Conservation (phyloP, 352 stramenopile genomes). For the Phytophthora sansomeana region DNA sequence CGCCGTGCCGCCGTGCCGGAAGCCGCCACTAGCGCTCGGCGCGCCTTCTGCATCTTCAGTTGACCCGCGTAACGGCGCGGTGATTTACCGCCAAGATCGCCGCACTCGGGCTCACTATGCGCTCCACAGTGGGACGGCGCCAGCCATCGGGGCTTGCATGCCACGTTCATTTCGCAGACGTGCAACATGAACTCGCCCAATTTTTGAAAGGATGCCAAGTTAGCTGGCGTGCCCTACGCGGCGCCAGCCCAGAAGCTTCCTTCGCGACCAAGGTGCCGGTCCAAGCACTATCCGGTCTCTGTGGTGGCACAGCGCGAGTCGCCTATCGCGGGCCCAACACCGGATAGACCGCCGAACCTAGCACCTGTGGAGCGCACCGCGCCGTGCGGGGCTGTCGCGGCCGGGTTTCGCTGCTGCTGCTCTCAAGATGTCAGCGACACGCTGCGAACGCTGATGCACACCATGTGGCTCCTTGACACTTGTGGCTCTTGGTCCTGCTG, state of each 20-base stretch:
- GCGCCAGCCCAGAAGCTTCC: conserved; percentile 39
- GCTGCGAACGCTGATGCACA: conserved; percentile 33
- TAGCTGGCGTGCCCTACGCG: conserved; percentile 34
- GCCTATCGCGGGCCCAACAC: conserved; percentile 32
- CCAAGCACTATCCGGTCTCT: conserved; percentile 31
- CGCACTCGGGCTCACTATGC: background rate
- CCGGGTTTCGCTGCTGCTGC: conserved; percentile 24
- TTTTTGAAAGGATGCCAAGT: conserved; percentile 44
- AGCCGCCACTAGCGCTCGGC: conserved; percentile 8
- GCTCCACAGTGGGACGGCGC: conserved; percentile 32
- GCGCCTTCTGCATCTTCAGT: conserved; percentile 34
- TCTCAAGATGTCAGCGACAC: conserved; percentile 46
- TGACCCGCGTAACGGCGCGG: conserved; percentile 14
- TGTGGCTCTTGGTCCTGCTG: conserved; percentile 32
- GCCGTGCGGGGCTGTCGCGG: conserved; percentile 6
- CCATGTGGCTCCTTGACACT: conserved; percentile 36
- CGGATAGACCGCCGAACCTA: conserved; percentile 33
- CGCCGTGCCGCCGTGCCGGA: conserved; percentile 7
- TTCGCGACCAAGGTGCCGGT: background rate
- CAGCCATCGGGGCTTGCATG: too few species aligned
- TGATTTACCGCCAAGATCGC: conserved; percentile 30
- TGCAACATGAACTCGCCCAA: conserved; percentile 20
- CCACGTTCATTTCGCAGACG: conserved; percentile 33
- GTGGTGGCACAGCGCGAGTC: conserved; percentile 16
- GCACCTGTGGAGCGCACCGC: conserved; percentile 12